Evolutionary conservation across 345 rosid genomes (phyloP).

Genomic region (Corchorus capsularis): DNA sequence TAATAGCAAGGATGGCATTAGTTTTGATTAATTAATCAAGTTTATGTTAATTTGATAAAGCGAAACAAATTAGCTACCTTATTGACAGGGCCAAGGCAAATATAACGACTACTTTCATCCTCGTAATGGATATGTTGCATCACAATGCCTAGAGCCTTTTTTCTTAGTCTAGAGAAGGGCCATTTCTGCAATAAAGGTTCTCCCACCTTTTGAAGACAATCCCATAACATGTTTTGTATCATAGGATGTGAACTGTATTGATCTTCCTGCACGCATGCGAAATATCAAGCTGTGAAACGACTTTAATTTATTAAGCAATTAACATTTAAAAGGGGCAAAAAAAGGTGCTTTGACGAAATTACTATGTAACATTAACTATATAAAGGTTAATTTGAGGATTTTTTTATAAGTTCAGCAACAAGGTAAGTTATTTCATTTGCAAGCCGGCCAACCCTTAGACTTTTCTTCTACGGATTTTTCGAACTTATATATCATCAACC

Average conservation of each 20-base stretch:
- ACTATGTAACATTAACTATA: too few relatives aligned
- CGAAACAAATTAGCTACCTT: constrained; percentile 42
- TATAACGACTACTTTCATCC: constrained; percentile 51
- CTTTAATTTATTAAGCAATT: neutral
- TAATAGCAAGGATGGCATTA: neutral
- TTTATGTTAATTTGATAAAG: too few relatives aligned
- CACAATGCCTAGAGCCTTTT: constrained; percentile 43
- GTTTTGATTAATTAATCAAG: neutral
- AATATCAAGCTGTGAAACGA: neutral
- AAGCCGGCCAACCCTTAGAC: too few relatives aligned
- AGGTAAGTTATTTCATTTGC: too few relatives aligned
- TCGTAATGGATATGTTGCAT: constrained; percentile 69
- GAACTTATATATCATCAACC: too few relatives aligned
- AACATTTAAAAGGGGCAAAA: too few relatives aligned
- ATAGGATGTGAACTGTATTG: constrained; percentile 47
- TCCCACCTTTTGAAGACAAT: constrained; percentile 35
- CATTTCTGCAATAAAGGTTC: constrained; percentile 58
- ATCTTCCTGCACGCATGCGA: constrained; percentile 52
- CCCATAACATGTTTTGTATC: constrained; percentile 66
- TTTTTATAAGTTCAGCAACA: too few relatives aligned
- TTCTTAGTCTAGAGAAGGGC: constrained; percentile 58
- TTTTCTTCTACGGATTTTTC: too few relatives aligned
- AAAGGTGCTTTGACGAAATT: too few relatives aligned
- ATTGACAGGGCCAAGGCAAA: constrained; percentile 53
- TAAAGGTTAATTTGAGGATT: too few relatives aligned